Conservation (phyloP, 768 basidiomycete species). For the Hygrophorus russula region DNA sequence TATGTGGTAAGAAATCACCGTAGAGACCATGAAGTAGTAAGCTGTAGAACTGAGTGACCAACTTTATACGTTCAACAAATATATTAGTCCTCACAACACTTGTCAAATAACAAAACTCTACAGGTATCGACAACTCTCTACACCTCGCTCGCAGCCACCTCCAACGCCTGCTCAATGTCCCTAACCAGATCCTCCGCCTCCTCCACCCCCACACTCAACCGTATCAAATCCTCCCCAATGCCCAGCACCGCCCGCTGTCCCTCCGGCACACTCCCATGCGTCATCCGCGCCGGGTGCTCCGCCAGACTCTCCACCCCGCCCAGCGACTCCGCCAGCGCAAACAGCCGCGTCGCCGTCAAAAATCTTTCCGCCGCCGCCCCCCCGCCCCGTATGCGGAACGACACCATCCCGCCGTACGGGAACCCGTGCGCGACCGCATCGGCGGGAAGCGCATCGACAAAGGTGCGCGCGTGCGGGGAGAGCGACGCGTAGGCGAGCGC, state of each 20-base stretch:
- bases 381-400: conserved; percentile 60
- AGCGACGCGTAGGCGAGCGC: conserved; percentile 51
- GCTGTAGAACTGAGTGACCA: no score
- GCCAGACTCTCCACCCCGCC: conserved; percentile 91
- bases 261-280: conserved; percentile 67
- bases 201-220: conserved; percentile 84
- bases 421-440: conserved; percentile 39
- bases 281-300: conserved; percentile 84
- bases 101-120: no score
- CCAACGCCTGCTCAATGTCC: conserved; percentile 59
- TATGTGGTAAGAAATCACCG: no score
- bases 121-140: no score
- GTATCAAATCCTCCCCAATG: conserved; percentile 65
- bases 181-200: conserved; percentile 71
- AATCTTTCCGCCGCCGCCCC: conserved; percentile 51
- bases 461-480: conserved; percentile 59
- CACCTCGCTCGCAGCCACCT: conserved; percentile 3
- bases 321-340: conserved; percentile 77
- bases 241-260: conserved; percentile 59
- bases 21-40: no score
- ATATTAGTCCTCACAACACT: no score
- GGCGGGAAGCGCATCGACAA: conserved; percentile 30
- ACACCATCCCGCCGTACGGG: conserved; percentile 87
- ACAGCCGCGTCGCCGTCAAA: conserved; percentile 51
- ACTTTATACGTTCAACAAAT: no score